Percentiles rank a stretch among this genome's conserved stretches.
phyloP scores from a whole-genome alignment of 257 asterid genomes.

The Cordia subcordata region DNA sequence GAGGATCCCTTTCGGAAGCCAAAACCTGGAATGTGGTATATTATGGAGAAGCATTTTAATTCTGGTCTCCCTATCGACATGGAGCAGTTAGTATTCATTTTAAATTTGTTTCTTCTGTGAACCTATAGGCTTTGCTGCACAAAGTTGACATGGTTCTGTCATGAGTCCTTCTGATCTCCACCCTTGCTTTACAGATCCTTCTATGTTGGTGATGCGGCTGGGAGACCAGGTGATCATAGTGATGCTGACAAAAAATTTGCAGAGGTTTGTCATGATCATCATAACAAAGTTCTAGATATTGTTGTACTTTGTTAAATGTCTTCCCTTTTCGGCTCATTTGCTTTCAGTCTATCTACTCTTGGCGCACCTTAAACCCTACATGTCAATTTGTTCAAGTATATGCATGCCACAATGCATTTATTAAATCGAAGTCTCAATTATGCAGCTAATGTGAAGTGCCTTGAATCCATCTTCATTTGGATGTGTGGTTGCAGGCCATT shows the following conservation, averaged over 20 bases:
- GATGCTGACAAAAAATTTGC: conserved; percentile 91
- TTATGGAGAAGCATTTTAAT: conserved; percentile 86
- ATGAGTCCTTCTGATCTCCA: conserved; percentile 6
- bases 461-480: conserved; percentile 1
- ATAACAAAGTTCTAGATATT: neutral
- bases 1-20: conserved; percentile 91
- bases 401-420: no score
- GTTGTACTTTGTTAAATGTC: neutral
- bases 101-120: neutral
- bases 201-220: conserved; percentile 99
- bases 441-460: neutral
- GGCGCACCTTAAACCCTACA: no score
- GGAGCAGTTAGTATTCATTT: conserved; percentile 44
- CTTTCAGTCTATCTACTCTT: neutral
- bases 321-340: neutral
- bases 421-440: neutral
- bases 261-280: conserved; percentile 35
- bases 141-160: neutral
- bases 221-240: conserved; percentile 80
- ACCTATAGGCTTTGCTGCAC: no score
- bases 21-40: conserved; percentile 87
- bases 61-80: conserved; percentile 72
- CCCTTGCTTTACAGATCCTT: conserved; percentile 56
- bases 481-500: conserved; percentile 48
- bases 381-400: no score